These are phyloP conservation scores for Penicillium hesseltinei DNA, from an alignment of 2,329 filamentous ascomycete species.

Conservation along the genomic window DNA sequence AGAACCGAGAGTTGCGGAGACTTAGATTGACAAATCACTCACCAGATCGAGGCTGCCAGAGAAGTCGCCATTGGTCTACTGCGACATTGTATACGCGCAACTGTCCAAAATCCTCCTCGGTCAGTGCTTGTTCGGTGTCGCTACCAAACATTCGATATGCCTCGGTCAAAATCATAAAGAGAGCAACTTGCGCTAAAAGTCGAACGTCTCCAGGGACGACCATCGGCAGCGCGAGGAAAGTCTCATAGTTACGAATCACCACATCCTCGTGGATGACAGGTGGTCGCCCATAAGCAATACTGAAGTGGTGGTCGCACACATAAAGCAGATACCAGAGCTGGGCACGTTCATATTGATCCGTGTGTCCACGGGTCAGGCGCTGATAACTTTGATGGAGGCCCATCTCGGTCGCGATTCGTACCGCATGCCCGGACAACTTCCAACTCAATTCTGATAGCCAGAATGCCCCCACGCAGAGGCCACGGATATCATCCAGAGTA, in stretches of 20 bases:
- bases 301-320: constrained; percentile 65
- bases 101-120: constrained; percentile 53
- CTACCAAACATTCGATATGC: constrained; percentile 58
- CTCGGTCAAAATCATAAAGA: constrained; percentile 59
- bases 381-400: constrained; percentile 56
- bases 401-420: constrained; percentile 58
- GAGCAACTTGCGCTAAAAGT: constrained; percentile 57
- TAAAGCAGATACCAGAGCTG: constrained; percentile 64
- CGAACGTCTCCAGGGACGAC: constrained; percentile 56
- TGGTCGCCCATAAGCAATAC: constrained; percentile 60
- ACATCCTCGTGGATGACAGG: constrained; percentile 59
- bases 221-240: constrained; percentile 53
- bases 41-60: constrained; percentile 49
- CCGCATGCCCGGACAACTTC: constrained; percentile 60
- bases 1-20: background rate
- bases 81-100: constrained; percentile 47
- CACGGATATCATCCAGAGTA: constrained; percentile 57
- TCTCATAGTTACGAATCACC: constrained; percentile 58
- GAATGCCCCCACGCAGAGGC: constrained; percentile 60
- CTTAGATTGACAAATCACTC: constrained; percentile 15
- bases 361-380: constrained; percentile 49
- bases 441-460: constrained; percentile 64
- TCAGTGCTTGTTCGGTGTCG: constrained; percentile 53
- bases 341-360: constrained; percentile 54
- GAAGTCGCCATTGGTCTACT: constrained; percentile 53